phyloP scores from a whole-genome alignment of 371 early-diverging fungal species.

The Lichtheimia ramosa region DNA sequence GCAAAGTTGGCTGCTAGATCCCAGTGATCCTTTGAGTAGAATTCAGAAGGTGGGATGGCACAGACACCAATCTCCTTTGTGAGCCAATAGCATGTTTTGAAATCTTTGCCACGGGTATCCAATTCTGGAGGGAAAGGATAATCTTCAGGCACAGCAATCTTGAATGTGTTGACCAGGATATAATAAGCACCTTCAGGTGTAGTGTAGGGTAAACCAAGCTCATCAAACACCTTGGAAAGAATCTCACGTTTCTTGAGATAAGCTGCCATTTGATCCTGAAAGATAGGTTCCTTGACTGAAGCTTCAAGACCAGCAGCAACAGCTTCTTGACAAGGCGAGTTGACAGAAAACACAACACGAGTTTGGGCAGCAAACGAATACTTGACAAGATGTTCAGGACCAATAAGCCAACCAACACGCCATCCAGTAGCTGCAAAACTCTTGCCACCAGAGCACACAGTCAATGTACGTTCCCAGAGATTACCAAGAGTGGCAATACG shows the following conservation, averaged over 20 bases:
- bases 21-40: slow-evolving; percentile 77
- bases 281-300: slow-evolving; percentile 65
- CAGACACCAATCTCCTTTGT: slow-evolving; percentile 90
- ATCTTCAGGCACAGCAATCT: slow-evolving; percentile 66
- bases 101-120: slow-evolving; percentile 69
- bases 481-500: slow-evolving; percentile 82
- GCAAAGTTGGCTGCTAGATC: slow-evolving; percentile 75
- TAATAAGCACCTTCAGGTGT: slow-evolving; percentile 95
- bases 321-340: slow-evolving; percentile 92
- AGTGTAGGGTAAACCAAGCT: slow-evolving; percentile 76
- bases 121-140: slow-evolving; percentile 67
- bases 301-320: slow-evolving; percentile 77
- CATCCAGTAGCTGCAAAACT: slow-evolving; percentile 96
- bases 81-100: slow-evolving; percentile 84
- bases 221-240: slow-evolving; percentile 70
- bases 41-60: slow-evolving; percentile 92
- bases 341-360: slow-evolving; percentile 86
- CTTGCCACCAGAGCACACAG: slow-evolving; percentile 94
- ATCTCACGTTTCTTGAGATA: slow-evolving; percentile 78
- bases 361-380: slow-evolving; percentile 87
- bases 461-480: slow-evolving; percentile 91
- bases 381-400: slow-evolving; percentile 73
- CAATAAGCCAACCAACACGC: slow-evolving; percentile 95
- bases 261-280: slow-evolving; percentile 62
- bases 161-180: slow-evolving; percentile 80